phyloP scores from a whole-genome alignment of 257 asterid species.

The Solanum megistacrolobum region DNA sequence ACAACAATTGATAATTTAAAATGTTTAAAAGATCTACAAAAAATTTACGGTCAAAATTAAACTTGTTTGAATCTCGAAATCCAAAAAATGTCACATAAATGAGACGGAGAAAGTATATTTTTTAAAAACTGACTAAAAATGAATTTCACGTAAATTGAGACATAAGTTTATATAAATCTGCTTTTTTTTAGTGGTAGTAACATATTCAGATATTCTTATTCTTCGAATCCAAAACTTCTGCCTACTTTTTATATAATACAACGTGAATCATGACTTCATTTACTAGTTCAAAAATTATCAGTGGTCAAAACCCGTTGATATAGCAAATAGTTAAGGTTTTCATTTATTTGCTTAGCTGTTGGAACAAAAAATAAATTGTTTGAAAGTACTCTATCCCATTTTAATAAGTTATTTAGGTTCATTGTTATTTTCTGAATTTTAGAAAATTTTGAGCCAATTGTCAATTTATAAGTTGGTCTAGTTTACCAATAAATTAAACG shows the following conservation, averaged over 20 bases:
- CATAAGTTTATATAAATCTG: too few relatives aligned
- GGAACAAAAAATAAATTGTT: background rate
- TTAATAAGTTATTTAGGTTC: background rate
- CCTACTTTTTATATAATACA: background rate
- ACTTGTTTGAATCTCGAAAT: too few relatives aligned
- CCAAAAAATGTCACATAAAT: too few relatives aligned
- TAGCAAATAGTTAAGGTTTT: background rate
- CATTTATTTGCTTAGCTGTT: background rate
- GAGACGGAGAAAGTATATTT: too few relatives aligned
- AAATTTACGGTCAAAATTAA: too few relatives aligned
- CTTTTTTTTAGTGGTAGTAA: background rate
- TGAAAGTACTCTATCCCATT: background rate
- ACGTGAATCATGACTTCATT: background rate
- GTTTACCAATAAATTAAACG: background rate
- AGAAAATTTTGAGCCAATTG: background rate
- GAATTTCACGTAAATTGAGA: too few relatives aligned
- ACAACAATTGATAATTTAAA: too few relatives aligned
- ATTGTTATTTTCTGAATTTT: background rate
- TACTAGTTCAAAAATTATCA: background rate
- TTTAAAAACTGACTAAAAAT: too few relatives aligned
- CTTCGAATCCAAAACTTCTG: background rate
- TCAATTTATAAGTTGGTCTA: background rate
- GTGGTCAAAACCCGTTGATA: background rate
- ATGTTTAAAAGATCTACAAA: too few relatives aligned
- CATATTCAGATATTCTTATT: background rate